Conservation (phyloP, 495 filamentous ascomycete genomes). For the Xylaria nigripes region DNA sequence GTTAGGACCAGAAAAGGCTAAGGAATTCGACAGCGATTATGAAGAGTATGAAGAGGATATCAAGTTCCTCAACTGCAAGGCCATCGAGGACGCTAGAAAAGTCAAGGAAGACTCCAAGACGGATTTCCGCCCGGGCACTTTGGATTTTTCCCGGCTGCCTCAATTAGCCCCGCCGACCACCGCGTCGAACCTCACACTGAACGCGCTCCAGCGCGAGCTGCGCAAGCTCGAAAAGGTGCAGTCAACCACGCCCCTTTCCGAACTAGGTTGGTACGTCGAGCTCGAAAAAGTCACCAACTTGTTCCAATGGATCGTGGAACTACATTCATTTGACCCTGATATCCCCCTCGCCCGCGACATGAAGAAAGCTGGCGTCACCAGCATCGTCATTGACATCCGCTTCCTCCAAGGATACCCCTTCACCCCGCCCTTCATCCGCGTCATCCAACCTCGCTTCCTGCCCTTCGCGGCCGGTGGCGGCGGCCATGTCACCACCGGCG, state of each 20-base stretch:
- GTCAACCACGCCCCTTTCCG: conserved; percentile 48
- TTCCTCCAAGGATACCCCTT: conserved; percentile 69
- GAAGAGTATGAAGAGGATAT: conserved; percentile 50
- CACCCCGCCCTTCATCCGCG: conserved; percentile 74
- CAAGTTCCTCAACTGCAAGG: conserved; percentile 39
- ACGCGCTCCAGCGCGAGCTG: conserved; percentile 55
- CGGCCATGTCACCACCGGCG: conserved; percentile 82
- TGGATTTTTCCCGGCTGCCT: conserved; percentile 49
- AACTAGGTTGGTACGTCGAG: conserved; percentile 83
- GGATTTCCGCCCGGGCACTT: conserved; percentile 57
- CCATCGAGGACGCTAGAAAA: conserved; percentile 18
- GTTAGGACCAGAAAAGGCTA: conserved; percentile 14
- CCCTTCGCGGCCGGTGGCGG: conserved; percentile 65
- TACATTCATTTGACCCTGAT: conserved; percentile 68
- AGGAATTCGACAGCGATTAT: conserved; percentile 32
- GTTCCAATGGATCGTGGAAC: conserved; percentile 89
- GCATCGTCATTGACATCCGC: conserved; percentile 72
- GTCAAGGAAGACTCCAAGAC: not conserved
- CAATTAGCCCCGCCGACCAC: conserved; percentile 57
- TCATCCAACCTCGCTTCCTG: conserved; percentile 74
- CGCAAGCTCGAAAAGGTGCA: conserved; percentile 54
- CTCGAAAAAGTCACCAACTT: conserved; percentile 49
- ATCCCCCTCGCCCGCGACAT: conserved; percentile 73
- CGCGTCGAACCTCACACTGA: conserved; percentile 57
- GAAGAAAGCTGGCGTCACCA: conserved; percentile 49